A percentile compares a stretch with the other conserved stretches of the same genome.
These are phyloP conservation scores for Trametes sp. DNA, from an alignment of 1,284 basidiomycete species.

Conservation along the genomic window DNA sequence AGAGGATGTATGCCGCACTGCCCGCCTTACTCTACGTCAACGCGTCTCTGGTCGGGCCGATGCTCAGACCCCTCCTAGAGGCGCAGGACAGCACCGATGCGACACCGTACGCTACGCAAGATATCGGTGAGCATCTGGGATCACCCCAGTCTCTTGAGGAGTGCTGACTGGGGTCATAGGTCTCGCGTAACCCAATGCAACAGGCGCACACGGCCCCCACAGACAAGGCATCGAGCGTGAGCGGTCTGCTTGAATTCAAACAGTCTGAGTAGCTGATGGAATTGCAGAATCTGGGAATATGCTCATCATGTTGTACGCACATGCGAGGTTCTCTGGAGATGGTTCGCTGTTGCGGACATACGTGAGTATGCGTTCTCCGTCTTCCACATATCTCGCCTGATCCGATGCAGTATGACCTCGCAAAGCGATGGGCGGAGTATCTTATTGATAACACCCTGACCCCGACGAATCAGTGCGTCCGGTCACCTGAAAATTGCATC, in stretches of 20 bases:
- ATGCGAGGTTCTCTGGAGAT: background rate
- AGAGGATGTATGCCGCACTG: constrained; percentile 55
- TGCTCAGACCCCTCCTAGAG: constrained; percentile 55
- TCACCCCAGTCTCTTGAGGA: too few relatives aligned
- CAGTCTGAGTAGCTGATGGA: too few relatives aligned
- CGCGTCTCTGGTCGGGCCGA: constrained; percentile 46
- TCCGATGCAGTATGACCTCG: too few relatives aligned
- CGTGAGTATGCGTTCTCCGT: background rate
- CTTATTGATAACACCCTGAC: too few relatives aligned
- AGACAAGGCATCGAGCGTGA: background rate
- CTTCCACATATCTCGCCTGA: too few relatives aligned
- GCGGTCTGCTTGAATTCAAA: background rate
- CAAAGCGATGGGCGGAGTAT: too few relatives aligned
- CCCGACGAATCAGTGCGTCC: too few relatives aligned
- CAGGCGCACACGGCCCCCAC: background rate
- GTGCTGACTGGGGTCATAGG: background rate
- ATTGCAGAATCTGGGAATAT: background rate
- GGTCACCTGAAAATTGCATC: too few relatives aligned
- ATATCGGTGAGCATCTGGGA: too few relatives aligned
- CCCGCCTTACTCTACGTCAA: constrained; percentile 57
- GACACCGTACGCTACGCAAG: too few relatives aligned
- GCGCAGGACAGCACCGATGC: constrained; percentile 41
- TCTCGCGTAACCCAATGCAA: background rate
- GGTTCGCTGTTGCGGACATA: background rate
- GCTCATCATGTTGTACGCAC: background rate